Evolutionary conservation across 2,329 filamentous ascomycete genomes (phyloP).

Genomic region (Ceratocystis alfenasii): DNA sequence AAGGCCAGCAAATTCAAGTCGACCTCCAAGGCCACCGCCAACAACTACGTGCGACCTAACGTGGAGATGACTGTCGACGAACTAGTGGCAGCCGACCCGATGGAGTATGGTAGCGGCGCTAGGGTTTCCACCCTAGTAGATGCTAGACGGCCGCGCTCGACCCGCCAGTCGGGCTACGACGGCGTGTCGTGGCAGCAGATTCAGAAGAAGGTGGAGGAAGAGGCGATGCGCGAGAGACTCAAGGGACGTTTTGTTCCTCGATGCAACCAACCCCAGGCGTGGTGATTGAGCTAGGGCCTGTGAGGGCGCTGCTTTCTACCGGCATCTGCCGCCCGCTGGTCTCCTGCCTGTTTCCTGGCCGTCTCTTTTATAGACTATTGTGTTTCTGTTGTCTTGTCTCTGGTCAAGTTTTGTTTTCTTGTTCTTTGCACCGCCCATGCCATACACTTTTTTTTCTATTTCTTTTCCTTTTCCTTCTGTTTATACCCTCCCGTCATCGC

Average conservation of each 20-base stretch:
- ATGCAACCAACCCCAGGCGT: neutral
- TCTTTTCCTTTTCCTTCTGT: neutral
- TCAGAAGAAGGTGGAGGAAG: constrained; percentile 5
- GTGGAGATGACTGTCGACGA: neutral
- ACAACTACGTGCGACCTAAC: neutral
- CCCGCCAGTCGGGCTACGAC: neutral
- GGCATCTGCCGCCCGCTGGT: neutral
- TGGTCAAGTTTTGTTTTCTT: neutral
- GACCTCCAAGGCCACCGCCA: neutral
- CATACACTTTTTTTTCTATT: neutral
- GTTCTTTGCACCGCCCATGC: neutral
- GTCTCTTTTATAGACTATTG: neutral
- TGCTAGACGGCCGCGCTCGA: constrained; percentile 3
- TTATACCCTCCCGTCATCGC: constrained; percentile 8
- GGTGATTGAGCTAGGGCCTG: neutral
- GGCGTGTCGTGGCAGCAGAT: neutral
- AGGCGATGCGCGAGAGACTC: constrained; percentile 7
- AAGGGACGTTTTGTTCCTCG: constrained; percentile 10
- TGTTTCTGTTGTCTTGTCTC: neutral
- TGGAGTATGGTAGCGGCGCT: neutral
- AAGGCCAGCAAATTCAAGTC: neutral
- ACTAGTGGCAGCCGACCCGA: neutral
- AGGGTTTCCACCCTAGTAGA: neutral
- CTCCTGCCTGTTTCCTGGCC: neutral
- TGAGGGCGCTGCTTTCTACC: no score